phyloP scores from a whole-genome alignment of 208 protist genomes.

The Lotmaria passim region DNA sequence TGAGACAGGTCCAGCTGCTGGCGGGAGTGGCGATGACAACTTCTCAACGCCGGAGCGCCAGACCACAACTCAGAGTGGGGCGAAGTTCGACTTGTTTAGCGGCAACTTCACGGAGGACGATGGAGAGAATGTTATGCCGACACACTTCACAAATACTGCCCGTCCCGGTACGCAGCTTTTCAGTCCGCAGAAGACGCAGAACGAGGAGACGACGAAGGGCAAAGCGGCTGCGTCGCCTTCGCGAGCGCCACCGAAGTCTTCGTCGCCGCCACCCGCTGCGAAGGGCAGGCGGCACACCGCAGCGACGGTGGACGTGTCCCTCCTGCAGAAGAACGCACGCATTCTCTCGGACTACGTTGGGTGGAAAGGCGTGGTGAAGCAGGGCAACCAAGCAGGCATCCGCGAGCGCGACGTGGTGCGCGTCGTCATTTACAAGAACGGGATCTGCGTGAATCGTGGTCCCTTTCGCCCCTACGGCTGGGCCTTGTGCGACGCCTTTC shows the following conservation, averaged over 20 bases:
- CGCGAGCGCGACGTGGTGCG: conserved; percentile 79
- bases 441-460: conserved; percentile 90
- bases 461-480: conserved; percentile 89
- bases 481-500: conserved; percentile 86
- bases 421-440: conserved; percentile 88
- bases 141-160: conserved; percentile 19
- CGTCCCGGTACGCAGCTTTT: conserved; percentile 20
- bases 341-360: conserved; percentile 90
- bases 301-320: conserved; percentile 54
- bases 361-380: conserved; percentile 62
- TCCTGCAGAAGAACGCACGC: conserved; percentile 73
- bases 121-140: not conserved
- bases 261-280: not conserved
- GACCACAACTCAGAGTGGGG: not conserved
- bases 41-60: no score
- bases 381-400: conserved; percentile 68
- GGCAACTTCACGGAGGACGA: conserved; percentile 15
- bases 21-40: no score
- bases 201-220: not conserved
- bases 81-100: conserved; percentile 30
- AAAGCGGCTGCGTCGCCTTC: not conserved
- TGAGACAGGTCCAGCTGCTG: no score
- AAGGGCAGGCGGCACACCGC: not conserved
- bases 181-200: conserved; percentile 20
- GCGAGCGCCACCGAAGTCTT: not conserved